These are phyloP conservation scores for Botrytis byssoidea DNA, from an alignment of 2,329 filamentous ascomycete genomes.

Conservation along the genomic window DNA sequence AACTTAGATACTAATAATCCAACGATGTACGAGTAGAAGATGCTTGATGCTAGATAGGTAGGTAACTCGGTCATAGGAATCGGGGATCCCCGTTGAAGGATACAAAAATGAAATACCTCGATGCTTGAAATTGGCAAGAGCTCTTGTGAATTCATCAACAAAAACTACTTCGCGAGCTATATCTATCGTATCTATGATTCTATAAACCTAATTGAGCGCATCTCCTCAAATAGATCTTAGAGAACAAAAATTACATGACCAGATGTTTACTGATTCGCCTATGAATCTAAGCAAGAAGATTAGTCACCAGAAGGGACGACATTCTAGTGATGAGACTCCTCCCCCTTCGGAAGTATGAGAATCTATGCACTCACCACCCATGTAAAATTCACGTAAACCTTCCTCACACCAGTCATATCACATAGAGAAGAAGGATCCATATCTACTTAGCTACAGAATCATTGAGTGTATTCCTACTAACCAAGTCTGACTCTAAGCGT, in stretches of 20 bases:
- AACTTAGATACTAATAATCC: not conserved
- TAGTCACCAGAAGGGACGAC: not conserved
- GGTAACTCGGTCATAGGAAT: not conserved
- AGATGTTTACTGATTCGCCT: not conserved
- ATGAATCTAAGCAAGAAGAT: not conserved
- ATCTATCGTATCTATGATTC: not conserved
- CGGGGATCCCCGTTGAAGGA: accelerated
- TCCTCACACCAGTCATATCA: not conserved
- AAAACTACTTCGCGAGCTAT: not conserved
- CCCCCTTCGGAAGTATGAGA: not conserved
- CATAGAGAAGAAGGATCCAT: not conserved
- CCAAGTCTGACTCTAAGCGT: not conserved
- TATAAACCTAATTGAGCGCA: not conserved
- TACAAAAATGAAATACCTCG: too few relatives aligned
- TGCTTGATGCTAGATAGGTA: not conserved
- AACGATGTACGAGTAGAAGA: not conserved
- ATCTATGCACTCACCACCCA: not conserved
- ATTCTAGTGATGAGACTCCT: not conserved
- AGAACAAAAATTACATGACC: not conserved
- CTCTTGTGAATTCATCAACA: not conserved
- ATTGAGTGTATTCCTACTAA: not conserved
- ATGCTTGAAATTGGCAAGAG: not conserved
- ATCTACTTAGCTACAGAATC: not conserved
- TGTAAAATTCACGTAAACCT: not conserved
- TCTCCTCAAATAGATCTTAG: not conserved